Percentiles rank a stretch among this genome's conserved stretches.
phyloP scores from a whole-genome alignment of 768 basidiomycete species.

The Daedaleopsis sinensis region DNA sequence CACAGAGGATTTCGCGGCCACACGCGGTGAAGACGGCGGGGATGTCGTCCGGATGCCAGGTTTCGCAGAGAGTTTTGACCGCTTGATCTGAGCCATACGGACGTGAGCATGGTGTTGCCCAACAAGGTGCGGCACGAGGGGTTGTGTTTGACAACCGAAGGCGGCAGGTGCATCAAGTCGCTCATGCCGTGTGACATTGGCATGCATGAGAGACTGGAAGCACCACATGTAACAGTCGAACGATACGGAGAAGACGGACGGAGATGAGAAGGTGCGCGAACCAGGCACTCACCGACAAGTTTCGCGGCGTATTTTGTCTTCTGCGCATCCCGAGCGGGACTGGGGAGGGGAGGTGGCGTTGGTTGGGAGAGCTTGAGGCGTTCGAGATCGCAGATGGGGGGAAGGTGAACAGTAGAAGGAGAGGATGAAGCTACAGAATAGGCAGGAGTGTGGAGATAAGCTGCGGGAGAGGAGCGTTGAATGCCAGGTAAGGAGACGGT shows the following conservation, averaged over 20 bases:
- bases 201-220: conserved; percentile 4
- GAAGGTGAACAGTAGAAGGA: conserved; percentile 37
- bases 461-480: conserved; percentile 37
- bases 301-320: conserved; percentile 66
- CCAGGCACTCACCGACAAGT: conserved; percentile 65
- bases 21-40: conserved; percentile 51
- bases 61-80: conserved; percentile 74
- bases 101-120: conserved; percentile 14
- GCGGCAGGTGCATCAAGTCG: neutral
- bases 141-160: neutral
- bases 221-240: conserved; percentile 1
- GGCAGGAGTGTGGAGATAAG: conserved; percentile 62
- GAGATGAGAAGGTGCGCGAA: neutral
- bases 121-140: neutral
- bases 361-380: conserved; percentile 28
- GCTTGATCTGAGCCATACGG: conserved; percentile 62
- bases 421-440: conserved; percentile 53
- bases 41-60: conserved; percentile 80
- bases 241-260: conserved; percentile 3
- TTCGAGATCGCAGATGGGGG: conserved; percentile 39
- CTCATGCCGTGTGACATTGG: neutral
- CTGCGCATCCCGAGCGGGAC: conserved; percentile 47
- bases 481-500: conserved; percentile 37
- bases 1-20: conserved; percentile 18
- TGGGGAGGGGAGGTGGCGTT: conserved; percentile 39